Evolutionary conservation across 2,329 filamentous ascomycete genomes (phyloP), one percentile per base, ranked within the genome.

Genomic region (Verticillium zaregamsianum): DNA sequence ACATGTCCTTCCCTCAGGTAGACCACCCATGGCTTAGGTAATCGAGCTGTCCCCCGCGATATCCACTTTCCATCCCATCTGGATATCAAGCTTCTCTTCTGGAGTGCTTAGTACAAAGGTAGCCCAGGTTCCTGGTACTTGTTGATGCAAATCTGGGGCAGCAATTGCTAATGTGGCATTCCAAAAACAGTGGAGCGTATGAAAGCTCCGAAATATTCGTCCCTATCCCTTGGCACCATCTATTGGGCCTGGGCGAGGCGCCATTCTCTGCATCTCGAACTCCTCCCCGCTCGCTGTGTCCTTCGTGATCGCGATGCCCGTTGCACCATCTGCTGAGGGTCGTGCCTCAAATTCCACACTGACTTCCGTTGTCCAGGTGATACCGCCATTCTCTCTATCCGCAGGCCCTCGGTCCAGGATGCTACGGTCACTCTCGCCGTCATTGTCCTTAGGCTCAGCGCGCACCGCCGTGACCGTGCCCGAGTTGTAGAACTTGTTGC

Each of bases 391-490:
- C 17, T 39, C 45, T 23, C 32, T 35, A n/a, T 55, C 32, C 20
- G 40, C 55, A 5, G 25, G 55, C 2, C 17, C 32, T 11, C 37
- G 35, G 2, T 23, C 56, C 28, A 66, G 37, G 6, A 66, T 65
- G 59, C 63, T 63, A 28, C 57, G 56, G 37, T 64, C 59, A 45
- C 63, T 64, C 20, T 39, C 54, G 25, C 45, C 59, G 52, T 65
- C 63, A n/a, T 37, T 55, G n/a, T 57, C 60, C 25, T 58, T 55
- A 3, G 20, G 14, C 15, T 55, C 23, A 5, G 15, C 31, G n/a
- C 45, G 33, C 5, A 20, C 45, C 20, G 60, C 56, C 32, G 60
- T 61, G 3, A 57, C 40, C 5, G 32, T 55, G 12, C 55, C 55
- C 5, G 32, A n/a, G n/a, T 58, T 61, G 56, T 55, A 61, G n/a